These are phyloP conservation scores for Phylloporus rhodoxanthus DNA, from an alignment of 768 basidiomycete species.

Conservation along the genomic window DNA sequence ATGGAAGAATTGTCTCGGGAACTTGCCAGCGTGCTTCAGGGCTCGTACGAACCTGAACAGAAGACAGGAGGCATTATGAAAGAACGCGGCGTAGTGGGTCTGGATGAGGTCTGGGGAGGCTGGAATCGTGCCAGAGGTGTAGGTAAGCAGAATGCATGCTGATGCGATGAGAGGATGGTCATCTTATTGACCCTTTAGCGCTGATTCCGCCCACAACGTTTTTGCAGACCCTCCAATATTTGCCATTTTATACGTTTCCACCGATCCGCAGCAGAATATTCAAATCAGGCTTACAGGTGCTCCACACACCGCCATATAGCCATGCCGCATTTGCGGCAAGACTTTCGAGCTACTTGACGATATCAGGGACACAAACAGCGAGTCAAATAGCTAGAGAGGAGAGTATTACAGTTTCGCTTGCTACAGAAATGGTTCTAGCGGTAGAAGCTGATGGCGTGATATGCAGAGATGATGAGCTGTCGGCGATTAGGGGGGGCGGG, in stretches of 20 bases:
- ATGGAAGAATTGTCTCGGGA: conserved; percentile 76
- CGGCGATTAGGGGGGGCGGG: conserved; percentile 34
- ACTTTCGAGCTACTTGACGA: conserved; percentile 48
- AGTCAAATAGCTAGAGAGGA: conserved; percentile 71
- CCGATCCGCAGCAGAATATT: conserved; percentile 65
- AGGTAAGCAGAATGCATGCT: conserved; percentile 38
- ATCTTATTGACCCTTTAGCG: conserved; percentile 40
- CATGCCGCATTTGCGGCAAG: conserved; percentile 63
- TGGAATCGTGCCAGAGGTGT: conserved; percentile 94
- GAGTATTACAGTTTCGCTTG: conserved; percentile 63
- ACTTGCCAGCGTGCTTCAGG: conserved; percentile 66
- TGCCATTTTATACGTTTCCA: conserved; percentile 61
- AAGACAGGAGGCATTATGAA: conserved; percentile 61
- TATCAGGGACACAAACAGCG: conserved; percentile 50
- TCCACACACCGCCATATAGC: conserved; percentile 78
- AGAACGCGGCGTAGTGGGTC: conserved; percentile 70
- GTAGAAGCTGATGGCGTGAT: conserved; percentile 68
- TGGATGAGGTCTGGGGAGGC: conserved; percentile 92
- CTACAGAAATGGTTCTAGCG: conserved; percentile 69
- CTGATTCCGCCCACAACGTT: conserved; percentile 87
- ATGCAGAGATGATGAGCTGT: conserved; percentile 64
- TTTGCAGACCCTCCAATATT: conserved; percentile 63
- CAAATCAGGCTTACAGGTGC: conserved; percentile 65
- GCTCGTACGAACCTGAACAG: conserved; percentile 23
- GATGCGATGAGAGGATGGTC: background rate